These are phyloP conservation scores for Bertia moriformis DNA, from an alignment of 2,329 filamentous ascomycete species.

Conservation along the genomic window DNA sequence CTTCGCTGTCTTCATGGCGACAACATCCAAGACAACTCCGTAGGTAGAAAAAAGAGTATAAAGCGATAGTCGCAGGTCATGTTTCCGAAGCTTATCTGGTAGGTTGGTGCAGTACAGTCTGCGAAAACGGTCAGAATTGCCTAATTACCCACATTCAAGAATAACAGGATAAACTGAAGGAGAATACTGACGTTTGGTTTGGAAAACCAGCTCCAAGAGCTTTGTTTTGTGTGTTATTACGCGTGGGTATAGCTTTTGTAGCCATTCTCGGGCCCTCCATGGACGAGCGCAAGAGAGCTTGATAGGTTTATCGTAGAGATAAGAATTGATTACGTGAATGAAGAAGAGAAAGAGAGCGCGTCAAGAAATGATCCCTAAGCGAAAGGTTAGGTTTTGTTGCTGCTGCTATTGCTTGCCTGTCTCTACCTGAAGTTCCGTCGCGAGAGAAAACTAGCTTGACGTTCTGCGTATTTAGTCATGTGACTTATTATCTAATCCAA, in stretches of 20 bases:
- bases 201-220: conserved; percentile 26
- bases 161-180: conserved; percentile 2
- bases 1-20: conserved; percentile 73
- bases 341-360: no score
- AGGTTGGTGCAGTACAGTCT: conserved; percentile 85
- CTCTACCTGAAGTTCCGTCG: no score
- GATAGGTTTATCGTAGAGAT: no score
- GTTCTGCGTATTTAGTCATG: not conserved
- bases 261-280: no score
- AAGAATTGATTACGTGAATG: no score
- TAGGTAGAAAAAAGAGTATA: conserved; percentile 93
- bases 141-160: no score
- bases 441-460: no score
- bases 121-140: no score
- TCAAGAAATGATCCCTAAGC: no score
- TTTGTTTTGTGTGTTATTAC: conserved; percentile 2
- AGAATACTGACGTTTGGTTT: conserved; percentile 56
- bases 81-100: conserved; percentile 73
- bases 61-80: conserved; percentile 69
- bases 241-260: not conserved
- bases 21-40: conserved; percentile 79
- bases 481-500: not conserved
- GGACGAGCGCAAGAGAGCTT: no score
- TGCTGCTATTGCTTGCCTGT: no score
- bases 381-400: no score